Percentiles rank a stretch among this genome's conserved stretches.
phyloP scores from a whole-genome alignment of 2,329 filamentous ascomycete species.

The Pseudodiploospora longispora region DNA sequence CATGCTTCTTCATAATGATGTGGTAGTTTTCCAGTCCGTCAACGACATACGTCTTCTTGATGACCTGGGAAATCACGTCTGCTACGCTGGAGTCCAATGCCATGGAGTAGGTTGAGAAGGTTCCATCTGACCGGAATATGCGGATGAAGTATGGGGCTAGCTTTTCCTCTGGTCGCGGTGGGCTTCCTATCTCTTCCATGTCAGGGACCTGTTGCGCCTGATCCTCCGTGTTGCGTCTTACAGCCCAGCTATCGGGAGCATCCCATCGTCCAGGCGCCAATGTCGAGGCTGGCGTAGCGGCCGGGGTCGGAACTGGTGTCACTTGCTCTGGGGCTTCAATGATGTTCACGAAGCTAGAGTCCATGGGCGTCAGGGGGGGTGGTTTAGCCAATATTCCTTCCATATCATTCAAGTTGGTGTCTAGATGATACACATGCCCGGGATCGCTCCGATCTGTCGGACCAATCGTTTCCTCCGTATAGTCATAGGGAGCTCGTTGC shows the following conservation, averaged over 20 bases:
- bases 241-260: conserved; percentile 93
- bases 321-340: conserved; percentile 35
- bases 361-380: conserved; percentile 63
- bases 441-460: conserved; percentile 52
- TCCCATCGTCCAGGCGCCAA: conserved; percentile 60
- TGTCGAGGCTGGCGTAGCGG: conserved; percentile 9
- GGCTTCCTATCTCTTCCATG: conserved; percentile 58
- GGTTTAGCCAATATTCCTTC: conserved; percentile 76
- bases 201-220: conserved; percentile 49
- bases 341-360: conserved; percentile 40
- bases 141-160: conserved; percentile 80
- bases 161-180: conserved; percentile 66
- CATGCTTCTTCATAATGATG: conserved; percentile 90
- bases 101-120: conserved; percentile 87
- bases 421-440: conserved; percentile 64
- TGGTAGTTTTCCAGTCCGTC: conserved; percentile 91
- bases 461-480: conserved; percentile 50
- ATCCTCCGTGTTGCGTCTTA: conserved; percentile 65
- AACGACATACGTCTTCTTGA: conserved; percentile 88
- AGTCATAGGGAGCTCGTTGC: conserved; percentile 37
- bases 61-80: conserved; percentile 82
- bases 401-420: conserved; percentile 86
- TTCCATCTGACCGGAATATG: conserved; percentile 87
- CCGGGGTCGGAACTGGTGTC: conserved; percentile 26
- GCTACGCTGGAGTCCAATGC: conserved; percentile 74